Percentiles rank a stretch among this genome's conserved stretches.
Evolutionary conservation across 2,329 filamentous ascomycete species (phyloP).

Genomic region (Calonectria pteridis): DNA sequence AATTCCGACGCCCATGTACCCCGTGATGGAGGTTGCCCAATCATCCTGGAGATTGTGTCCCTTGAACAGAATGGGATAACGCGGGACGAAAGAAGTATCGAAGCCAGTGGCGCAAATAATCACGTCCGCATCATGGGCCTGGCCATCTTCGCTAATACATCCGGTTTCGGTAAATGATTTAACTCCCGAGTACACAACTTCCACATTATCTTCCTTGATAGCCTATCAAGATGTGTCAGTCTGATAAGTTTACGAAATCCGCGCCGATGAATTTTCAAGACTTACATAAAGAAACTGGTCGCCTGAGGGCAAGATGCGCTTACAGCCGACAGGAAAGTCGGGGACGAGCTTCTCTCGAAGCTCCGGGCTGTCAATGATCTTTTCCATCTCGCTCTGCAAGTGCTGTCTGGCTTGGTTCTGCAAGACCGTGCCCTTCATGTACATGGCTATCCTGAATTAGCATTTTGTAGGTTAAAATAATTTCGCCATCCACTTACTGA

Average conservation of each 20-base stretch:
- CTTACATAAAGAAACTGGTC: neutral
- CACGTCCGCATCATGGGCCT: neutral
- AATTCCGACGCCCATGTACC: neutral
- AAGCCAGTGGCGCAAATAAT: neutral
- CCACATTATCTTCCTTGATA: neutral
- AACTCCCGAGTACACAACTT: neutral
- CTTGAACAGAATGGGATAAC: neutral
- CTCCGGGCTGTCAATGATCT: neutral
- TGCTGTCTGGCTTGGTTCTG: neutral
- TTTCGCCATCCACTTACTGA: neutral
- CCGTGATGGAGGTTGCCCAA: neutral
- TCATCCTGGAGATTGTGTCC: neutral
- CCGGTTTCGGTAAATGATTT: neutral
- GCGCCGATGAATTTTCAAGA: too few relatives aligned
- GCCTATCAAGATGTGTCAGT: neutral
- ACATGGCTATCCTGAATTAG: neutral
- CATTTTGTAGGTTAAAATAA: neutral
- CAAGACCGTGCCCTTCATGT: neutral
- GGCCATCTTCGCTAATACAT: neutral
- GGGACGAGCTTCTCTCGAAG: neutral
- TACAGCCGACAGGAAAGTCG: neutral
- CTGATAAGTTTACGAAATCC: too few relatives aligned
- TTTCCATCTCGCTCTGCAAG: neutral
- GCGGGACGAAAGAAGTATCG: neutral
- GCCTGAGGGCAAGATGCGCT: neutral